Conservation (phyloP, 495 filamentous ascomycete species). For the Massariosphaeria phaeospora region DNA sequence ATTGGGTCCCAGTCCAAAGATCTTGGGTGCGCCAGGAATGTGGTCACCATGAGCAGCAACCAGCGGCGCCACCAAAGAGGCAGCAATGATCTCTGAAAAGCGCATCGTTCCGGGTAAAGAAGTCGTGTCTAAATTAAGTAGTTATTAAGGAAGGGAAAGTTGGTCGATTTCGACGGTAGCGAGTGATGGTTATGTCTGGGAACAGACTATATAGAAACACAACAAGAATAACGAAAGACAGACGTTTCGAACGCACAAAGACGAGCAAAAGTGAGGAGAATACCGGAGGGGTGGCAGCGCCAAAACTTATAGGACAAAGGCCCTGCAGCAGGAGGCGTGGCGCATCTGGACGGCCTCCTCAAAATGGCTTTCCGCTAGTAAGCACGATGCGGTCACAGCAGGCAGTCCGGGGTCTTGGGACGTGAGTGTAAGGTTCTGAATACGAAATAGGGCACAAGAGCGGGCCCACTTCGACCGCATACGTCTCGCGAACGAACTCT, state of each 20-base stretch:
- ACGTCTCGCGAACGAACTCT: not conserved
- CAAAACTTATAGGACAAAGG: slow-evolving; percentile 9
- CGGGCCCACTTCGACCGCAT: not conserved
- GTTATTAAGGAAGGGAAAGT: not conserved
- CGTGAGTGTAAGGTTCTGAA: not conserved
- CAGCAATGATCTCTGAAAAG: slow-evolving; percentile 21
- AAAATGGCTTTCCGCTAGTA: not conserved
- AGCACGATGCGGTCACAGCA: not conserved
- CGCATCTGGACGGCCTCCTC: not conserved
- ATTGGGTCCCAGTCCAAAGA: slow-evolving; percentile 15
- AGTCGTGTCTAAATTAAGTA: not conserved
- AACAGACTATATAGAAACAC: not conserved
- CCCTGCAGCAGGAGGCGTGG: not conserved
- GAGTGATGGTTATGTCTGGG: slow-evolving; percentile 6
- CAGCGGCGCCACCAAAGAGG: slow-evolving; percentile 18
- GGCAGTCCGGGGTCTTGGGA: not conserved
- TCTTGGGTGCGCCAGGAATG: slow-evolving; percentile 17
- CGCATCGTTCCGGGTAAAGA: slow-evolving; percentile 11
- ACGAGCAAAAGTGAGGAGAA: slow-evolving; percentile 2
- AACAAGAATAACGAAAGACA: slow-evolving; percentile 10
- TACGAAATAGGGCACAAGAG: not conserved
- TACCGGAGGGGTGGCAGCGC: not conserved
- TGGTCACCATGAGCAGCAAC: slow-evolving; percentile 26
- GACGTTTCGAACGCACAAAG: slow-evolving; percentile 10
- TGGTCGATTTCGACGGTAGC: slow-evolving; percentile 1